phyloP scores from a whole-genome alignment of 2,329 filamentous ascomycete species.

The Scortechinia acanthostroma region DNA sequence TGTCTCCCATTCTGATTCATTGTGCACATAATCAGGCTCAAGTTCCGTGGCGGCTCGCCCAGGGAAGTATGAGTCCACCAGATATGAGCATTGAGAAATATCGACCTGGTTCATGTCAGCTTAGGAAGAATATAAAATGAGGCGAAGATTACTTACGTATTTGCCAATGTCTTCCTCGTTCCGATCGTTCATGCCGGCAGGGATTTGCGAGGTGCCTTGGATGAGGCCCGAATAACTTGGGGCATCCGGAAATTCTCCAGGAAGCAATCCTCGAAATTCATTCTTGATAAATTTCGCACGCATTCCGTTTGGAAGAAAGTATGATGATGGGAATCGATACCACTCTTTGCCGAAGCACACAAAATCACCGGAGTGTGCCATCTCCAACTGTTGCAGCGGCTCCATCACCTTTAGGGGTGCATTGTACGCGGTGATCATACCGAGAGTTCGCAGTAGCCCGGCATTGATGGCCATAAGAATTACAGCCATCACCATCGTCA shows the following conservation, averaged over 20 bases:
- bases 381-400: background rate
- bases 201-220: conserved; percentile 44
- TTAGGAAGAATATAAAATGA: background rate
- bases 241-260: conserved; percentile 54
- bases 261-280: conserved; percentile 55
- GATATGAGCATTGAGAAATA: conserved; percentile 47
- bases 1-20: conserved; percentile 45
- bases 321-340: conserved; percentile 66
- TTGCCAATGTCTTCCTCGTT: conserved; percentile 56
- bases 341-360: conserved; percentile 65
- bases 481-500: background rate
- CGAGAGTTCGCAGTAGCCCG: background rate
- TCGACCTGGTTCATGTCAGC: conserved; percentile 30
- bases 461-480: background rate
- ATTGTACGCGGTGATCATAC: conserved; percentile 1
- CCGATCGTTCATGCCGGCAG: conserved; percentile 61
- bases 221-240: background rate
- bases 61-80: conserved; percentile 54
- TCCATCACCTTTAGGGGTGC: background rate
- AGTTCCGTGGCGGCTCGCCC: conserved; percentile 33
- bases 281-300: conserved; percentile 57
- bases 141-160: conserved; percentile 39
- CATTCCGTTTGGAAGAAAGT: conserved; percentile 46
- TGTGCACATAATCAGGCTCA: conserved; percentile 48
- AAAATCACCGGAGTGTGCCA: background rate